These are phyloP conservation scores for Glomus cerebriforme DNA, from an alignment of 192 early-diverging fungal species.

Conservation along the genomic window DNA sequence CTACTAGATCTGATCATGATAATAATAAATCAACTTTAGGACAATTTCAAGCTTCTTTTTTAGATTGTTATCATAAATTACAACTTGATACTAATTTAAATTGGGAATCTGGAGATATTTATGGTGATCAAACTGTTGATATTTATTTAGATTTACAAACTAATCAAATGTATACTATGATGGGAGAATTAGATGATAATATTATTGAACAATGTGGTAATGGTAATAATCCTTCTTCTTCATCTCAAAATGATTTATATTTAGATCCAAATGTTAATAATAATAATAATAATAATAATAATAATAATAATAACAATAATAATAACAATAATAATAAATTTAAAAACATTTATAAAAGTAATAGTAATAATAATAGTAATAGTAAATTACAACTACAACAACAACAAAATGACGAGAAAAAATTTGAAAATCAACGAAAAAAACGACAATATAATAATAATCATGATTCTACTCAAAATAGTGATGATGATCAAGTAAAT, in stretches of 20 bases:
- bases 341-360: background rate
- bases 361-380: conserved; percentile 2
- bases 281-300: conserved; percentile 5
- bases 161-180: conserved; percentile 34
- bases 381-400: background rate
- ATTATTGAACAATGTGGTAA: background rate
- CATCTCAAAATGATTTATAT: background rate
- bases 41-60: conserved; percentile 26
- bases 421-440: background rate
- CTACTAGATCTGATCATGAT: conserved; percentile 4
- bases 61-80: conserved; percentile 31
- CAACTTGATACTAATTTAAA: conserved; percentile 21
- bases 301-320: background rate
- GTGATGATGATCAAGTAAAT: background rate
- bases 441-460: no score
- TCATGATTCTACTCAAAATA: background rate
- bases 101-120: conserved; percentile 29
- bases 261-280: conserved; percentile 10
- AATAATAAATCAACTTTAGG: conserved; percentile 10
- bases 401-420: background rate
- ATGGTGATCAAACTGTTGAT: conserved; percentile 30
- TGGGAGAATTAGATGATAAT: conserved; percentile 32
- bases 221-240: background rate
- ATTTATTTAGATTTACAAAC: conserved; percentile 33
- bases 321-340: conserved; percentile 1